phyloP scores from a whole-genome alignment of 306 rosid species.

The Quercus wislizeni region DNA sequence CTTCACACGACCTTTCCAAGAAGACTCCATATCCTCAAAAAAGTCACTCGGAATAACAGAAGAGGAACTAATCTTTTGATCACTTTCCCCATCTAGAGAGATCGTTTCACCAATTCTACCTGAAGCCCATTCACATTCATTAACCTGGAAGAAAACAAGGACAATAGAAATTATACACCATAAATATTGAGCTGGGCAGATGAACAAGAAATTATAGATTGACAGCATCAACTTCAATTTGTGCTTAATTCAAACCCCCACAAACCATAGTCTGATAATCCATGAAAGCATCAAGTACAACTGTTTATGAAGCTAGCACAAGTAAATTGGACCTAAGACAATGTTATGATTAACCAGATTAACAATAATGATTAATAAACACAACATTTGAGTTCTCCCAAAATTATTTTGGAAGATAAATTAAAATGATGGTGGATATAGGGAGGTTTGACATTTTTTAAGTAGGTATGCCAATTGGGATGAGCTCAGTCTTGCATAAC shows the following conservation, averaged over 20 bases:
- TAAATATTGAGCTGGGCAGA: slow-evolving; percentile 6
- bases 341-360: not conserved
- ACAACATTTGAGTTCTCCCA: not conserved
- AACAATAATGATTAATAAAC: not conserved
- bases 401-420: not conserved
- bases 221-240: not conserved
- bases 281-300: not conserved
- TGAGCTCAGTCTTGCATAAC: not conserved
- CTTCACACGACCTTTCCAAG: slow-evolving; percentile 89
- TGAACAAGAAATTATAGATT: not conserved
- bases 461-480: not conserved
- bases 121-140: slow-evolving; percentile 66
- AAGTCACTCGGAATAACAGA: slow-evolving; percentile 66
- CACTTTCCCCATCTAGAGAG: slow-evolving; percentile 62
- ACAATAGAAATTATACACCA: slow-evolving; percentile 13
- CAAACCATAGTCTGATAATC: slow-evolving; percentile 10
- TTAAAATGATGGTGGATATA: not conserved
- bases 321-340: not conserved
- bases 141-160: slow-evolving; percentile 46
- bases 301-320: slow-evolving; percentile 5
- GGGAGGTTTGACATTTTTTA: not conserved
- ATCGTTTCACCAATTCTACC: slow-evolving; percentile 66
- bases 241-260: not conserved
- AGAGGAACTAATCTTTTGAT: slow-evolving; percentile 64
- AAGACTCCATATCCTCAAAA: slow-evolving; percentile 91